Evolutionary conservation across 164 flowering plant genomes (phyloP).

Genomic region (Sextonia rubra): DNA sequence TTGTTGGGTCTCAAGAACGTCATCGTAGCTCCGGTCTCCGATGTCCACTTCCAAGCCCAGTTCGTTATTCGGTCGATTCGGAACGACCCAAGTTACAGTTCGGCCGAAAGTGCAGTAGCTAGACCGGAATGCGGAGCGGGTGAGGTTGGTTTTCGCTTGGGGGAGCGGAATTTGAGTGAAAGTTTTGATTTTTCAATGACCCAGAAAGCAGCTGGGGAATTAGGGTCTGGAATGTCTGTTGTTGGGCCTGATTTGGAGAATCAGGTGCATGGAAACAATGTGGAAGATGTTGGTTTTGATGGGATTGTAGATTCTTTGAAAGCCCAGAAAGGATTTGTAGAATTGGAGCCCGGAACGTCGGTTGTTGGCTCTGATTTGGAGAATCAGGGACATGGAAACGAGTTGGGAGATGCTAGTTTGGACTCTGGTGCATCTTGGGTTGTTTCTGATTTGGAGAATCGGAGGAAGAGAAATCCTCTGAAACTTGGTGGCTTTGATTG

Average conservation of each 20-base stretch:
- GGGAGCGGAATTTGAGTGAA: background rate
- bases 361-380: background rate
- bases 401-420: background rate
- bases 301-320: background rate
- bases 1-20: slow-evolving; percentile 64
- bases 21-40: slow-evolving; percentile 41
- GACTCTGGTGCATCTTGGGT: background rate
- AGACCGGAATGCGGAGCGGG: background rate
- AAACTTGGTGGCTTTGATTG: background rate
- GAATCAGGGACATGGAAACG: background rate
- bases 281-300: background rate
- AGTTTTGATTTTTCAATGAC: background rate
- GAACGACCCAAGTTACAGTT: background rate
- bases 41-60: slow-evolving; percentile 47
- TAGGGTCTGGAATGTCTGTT: slow-evolving; percentile 1
- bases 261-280: background rate
- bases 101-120: background rate
- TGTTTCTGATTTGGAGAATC: slow-evolving; percentile 1
- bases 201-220: background rate
- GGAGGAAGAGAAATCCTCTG: background rate
- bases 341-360: slow-evolving; percentile 2
- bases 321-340: background rate
- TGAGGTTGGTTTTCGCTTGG: background rate
- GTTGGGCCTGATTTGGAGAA: background rate
- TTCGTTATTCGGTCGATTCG: slow-evolving; percentile 32